Conservation (phyloP, 805 yeast genomes). For the Ogataea minuta region DNA sequence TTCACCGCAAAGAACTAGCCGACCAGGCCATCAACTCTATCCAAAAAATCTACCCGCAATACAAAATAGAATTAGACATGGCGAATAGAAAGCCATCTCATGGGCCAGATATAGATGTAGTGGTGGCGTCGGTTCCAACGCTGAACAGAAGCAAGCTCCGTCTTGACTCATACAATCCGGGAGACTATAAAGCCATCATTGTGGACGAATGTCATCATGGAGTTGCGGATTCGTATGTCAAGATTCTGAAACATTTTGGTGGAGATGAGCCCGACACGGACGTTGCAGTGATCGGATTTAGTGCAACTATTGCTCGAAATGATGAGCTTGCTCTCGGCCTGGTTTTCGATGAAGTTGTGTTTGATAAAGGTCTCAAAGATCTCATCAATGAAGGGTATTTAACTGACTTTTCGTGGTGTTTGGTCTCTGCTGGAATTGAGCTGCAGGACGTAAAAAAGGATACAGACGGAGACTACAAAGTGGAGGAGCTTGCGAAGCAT, state of each 20-base stretch:
- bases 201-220: constrained; percentile 95
- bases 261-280: constrained; percentile 41
- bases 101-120: constrained; percentile 50
- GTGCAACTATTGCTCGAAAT: constrained; percentile 82
- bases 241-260: constrained; percentile 57
- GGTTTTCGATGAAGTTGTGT: constrained; percentile 72
- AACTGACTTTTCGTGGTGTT: constrained; percentile 63
- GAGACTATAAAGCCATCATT: constrained; percentile 66
- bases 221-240: constrained; percentile 63
- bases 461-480: constrained; percentile 51
- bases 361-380: constrained; percentile 58
- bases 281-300: constrained; percentile 72
- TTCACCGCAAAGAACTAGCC: constrained; percentile 79
- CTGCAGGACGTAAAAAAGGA: constrained; percentile 25
- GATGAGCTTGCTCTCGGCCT: constrained; percentile 60
- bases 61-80: constrained; percentile 68
- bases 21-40: constrained; percentile 62
- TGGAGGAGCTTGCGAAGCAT: constrained; percentile 47
- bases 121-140: constrained; percentile 77
- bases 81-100: constrained; percentile 44
- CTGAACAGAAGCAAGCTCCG: constrained; percentile 44
- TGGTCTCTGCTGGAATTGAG: constrained; percentile 44
- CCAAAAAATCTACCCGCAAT: constrained; percentile 44
- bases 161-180: constrained; percentile 52
- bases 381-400: constrained; percentile 71